phyloP scores from a whole-genome alignment of 306 rosid species.

The Phaseolus lunatus region DNA sequence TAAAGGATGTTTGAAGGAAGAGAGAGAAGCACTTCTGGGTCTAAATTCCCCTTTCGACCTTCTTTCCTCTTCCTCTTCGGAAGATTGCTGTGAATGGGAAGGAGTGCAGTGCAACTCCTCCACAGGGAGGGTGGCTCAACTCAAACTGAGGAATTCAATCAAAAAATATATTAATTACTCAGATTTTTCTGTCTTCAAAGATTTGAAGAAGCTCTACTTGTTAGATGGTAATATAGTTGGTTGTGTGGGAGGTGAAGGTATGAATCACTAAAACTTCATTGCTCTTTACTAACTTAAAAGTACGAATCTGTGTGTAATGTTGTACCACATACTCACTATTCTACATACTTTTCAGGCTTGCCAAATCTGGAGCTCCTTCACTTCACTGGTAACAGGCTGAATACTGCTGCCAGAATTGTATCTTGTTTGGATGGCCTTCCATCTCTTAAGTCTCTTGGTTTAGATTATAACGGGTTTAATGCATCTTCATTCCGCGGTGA shows the following conservation, averaged over 20 bases:
- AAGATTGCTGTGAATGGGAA: conserved; percentile 32
- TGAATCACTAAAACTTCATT: too few relatives aligned
- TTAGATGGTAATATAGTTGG: rapidly evolving
- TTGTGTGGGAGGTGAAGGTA: neutral
- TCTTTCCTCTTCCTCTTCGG: neutral
- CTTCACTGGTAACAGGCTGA: too few relatives aligned
- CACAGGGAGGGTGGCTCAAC: neutral
- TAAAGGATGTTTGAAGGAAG: conserved; percentile 25
- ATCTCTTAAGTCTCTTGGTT: too few relatives aligned
- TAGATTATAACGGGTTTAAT: neutral
- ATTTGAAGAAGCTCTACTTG: conserved; percentile 15
- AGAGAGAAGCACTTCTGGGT: conserved; percentile 10
- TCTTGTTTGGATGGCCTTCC: neutral
- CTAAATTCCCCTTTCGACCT: neutral
- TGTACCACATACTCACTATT: neutral
- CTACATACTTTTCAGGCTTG: neutral
- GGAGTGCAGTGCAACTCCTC: conserved; percentile 20
- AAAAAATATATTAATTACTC: neutral
- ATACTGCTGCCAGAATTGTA: too few relatives aligned
- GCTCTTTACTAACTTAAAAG: too few relatives aligned
- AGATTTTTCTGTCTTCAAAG: conserved; percentile 20
- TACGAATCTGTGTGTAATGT: neutral
- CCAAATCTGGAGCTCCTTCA: conserved; percentile 31
- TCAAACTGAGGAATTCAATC: neutral
- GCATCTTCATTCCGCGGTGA: too few relatives aligned